Evolutionary conservation across 2,329 filamentous ascomycete genomes (phyloP).

Genomic region (Aureobasidium sp.): DNA sequence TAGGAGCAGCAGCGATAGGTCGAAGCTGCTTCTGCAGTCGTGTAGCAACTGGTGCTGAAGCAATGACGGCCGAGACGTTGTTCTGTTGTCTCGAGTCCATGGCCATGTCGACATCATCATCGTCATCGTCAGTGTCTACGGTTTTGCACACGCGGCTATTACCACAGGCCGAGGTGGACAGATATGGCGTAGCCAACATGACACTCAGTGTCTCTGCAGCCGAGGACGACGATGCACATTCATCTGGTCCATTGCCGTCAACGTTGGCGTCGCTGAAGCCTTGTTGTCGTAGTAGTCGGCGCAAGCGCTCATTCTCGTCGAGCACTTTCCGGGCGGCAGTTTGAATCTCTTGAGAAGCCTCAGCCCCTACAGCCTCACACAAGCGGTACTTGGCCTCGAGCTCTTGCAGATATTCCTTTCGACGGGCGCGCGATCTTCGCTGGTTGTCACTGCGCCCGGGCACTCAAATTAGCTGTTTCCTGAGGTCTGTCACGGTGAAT

Average conservation of each 20-base stretch:
- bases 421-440: constrained; percentile 62
- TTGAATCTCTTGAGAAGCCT: constrained; percentile 65
- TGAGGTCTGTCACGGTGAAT: neutral
- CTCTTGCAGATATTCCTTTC: constrained; percentile 64
- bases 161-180: neutral
- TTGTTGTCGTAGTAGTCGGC: constrained; percentile 49
- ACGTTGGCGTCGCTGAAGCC: constrained; percentile 52
- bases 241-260: constrained; percentile 18
- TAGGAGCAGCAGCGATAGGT: neutral
- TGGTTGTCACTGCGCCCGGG: constrained; percentile 59
- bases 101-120: neutral
- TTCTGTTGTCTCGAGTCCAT: neutral
- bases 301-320: constrained; percentile 59
- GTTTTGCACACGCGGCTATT: neutral
- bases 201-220: constrained; percentile 8
- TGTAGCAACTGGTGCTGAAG: neutral
- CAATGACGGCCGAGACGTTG: neutral
- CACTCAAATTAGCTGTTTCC: constrained; percentile 13
- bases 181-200: constrained; percentile 7
- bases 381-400: constrained; percentile 55
- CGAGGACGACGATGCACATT: constrained; percentile 8
- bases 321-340: constrained; percentile 58
- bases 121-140: neutral
- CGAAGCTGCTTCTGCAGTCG: constrained; percentile 15
- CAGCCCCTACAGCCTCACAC: constrained; percentile 57